phyloP scores from a whole-genome alignment of 106 monocot species.

The Dendrobium chrysotoxum region DNA sequence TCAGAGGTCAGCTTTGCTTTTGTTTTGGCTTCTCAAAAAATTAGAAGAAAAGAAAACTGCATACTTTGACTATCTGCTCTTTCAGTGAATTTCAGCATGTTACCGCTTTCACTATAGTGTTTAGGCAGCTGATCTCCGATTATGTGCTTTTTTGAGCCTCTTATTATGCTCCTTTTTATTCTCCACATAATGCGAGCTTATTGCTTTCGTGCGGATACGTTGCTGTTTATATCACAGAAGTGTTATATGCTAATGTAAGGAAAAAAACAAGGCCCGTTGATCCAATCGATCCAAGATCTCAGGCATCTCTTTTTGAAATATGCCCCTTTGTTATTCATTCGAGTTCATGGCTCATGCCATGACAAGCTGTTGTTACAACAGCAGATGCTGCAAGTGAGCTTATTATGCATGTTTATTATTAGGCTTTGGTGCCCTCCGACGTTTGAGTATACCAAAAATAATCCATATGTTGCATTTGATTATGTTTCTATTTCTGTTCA shows the following conservation, averaged over 20 bases:
- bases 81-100: neutral
- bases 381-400: conserved; percentile 1
- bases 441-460: neutral
- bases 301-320: neutral
- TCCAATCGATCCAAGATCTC: neutral
- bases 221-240: neutral
- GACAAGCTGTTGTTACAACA: neutral
- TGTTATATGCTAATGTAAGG: neutral
- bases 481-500: no score
- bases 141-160: neutral
- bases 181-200: neutral
- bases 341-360: neutral
- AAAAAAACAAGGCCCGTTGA: neutral
- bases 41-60: neutral
- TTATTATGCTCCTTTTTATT: neutral
- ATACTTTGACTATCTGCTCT: neutral
- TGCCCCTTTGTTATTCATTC: neutral
- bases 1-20: conserved; percentile 49
- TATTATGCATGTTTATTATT: neutral
- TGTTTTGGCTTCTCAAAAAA: neutral
- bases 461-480: no score
- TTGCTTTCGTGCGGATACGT: neutral
- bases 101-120: neutral
- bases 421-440: neutral
- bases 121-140: neutral